Evolutionary conservation across 495 filamentous ascomycete genomes (phyloP).

Genomic region (Hypoxylon crocopeplum): DNA sequence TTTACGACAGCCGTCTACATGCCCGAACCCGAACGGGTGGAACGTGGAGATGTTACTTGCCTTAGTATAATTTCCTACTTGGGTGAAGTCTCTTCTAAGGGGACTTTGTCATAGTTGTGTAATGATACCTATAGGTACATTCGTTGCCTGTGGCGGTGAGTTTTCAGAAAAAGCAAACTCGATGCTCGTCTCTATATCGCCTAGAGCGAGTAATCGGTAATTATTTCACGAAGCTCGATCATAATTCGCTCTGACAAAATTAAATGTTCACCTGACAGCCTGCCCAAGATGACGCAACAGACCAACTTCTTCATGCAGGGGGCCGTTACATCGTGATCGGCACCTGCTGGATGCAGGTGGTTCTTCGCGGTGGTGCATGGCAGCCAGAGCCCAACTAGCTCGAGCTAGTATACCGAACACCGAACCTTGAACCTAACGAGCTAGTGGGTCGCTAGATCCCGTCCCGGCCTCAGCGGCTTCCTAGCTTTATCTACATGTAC

Average conservation of each 20-base stretch:
- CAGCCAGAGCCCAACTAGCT: slow-evolving; percentile 33
- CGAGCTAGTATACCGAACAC: slow-evolving; percentile 19
- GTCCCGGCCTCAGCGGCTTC: slow-evolving; percentile 23
- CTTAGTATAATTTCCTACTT: slow-evolving; percentile 7
- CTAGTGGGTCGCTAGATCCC: slow-evolving; percentile 21
- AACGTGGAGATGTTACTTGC: slow-evolving; percentile 21
- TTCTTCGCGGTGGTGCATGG: slow-evolving; percentile 23
- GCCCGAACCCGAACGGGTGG: slow-evolving; percentile 27
- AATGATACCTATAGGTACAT: not conserved
- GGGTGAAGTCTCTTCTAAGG: slow-evolving; percentile 2
- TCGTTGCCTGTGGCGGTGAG: no score
- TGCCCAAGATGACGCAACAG: slow-evolving; percentile 18
- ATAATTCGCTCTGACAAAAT: no score
- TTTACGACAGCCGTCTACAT: slow-evolving; percentile 11
- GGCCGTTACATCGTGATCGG: slow-evolving; percentile 33
- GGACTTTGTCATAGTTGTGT: slow-evolving; percentile 3
- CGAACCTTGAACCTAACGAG: not conserved
- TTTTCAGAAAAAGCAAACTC: slow-evolving; percentile 5
- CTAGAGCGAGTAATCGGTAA: no score
- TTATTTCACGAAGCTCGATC: no score
- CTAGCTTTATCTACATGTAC: slow-evolving; percentile 2
- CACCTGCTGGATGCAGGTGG: slow-evolving; percentile 20
- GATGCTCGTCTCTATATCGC: no score
- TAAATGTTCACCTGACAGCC: no score
- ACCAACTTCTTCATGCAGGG: slow-evolving; percentile 7